Base-by-base conservation (phyloP, 768 basidiomycete species). In the Lentinula edodes region DNA sequence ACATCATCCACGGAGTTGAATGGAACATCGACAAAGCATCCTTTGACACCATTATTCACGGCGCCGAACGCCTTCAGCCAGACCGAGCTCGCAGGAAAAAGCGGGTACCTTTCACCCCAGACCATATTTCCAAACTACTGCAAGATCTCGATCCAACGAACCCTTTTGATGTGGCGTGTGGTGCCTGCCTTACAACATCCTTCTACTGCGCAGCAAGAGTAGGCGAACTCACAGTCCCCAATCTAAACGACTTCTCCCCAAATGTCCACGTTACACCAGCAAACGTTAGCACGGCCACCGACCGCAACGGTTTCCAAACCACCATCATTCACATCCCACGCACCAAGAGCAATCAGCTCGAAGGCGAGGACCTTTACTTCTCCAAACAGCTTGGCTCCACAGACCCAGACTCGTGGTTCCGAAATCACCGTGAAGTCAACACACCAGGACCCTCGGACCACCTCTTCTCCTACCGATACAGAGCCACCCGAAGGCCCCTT, bases 161-260 rank as follows among this genome's bases (percentile, higher is more conserved):
- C 6, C 74, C 74, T 0, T 64, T 78, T 0, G 69, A 80, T 36
- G 69, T 71, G 0, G 72, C 81, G 0, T 67, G 74, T 0, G 75
- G 61, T 12, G 74, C 78, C 0, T 79, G 76, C 61, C 71, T 78
- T 4, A 74, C 74, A 5, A 77, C 73, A 0, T 66, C 67, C 4
- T 80, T 81, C 64, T 83, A 68, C 18, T 45, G 70, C 0, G 68
- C 67, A 0, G 71, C 74, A 0, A 48, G 75, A 0, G 48, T 73
- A 0, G 76, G 78, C 0, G 78, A 82, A 61, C 74, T 81, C 60
- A 78, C 74, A 0, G 64, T 79, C 0, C 70, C 66, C 1, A 65
- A 23, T 1, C 63, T 78, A 0, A 67, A 64, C 0, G 59, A 60
- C 0, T 81, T 79, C 60, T 45, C 73, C 41, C 65, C 72, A 0